Evolutionary conservation across 192 early-diverging fungal species (phyloP).

Genomic region (Coemansia sp.): DNA sequence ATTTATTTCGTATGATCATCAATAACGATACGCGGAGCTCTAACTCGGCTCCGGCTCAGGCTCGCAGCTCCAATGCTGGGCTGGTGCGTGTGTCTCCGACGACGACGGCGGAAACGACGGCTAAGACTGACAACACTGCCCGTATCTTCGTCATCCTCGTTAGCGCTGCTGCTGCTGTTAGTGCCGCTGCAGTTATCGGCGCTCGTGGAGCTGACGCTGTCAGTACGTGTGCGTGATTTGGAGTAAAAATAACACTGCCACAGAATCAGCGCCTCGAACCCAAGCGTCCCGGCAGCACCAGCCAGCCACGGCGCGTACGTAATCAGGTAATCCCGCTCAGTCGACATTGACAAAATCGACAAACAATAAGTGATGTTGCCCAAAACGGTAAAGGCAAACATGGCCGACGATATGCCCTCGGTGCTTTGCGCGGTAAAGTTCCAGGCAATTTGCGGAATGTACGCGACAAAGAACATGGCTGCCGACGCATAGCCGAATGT

Average conservation of each 20-base stretch:
- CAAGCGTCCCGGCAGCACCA: slow-evolving; percentile 48
- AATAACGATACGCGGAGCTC: background rate
- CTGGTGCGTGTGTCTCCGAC: slow-evolving; percentile 16
- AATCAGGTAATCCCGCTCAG: slow-evolving; percentile 37
- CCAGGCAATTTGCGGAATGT: slow-evolving; percentile 82
- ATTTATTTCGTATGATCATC: background rate
- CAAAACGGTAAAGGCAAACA: slow-evolving; percentile 82
- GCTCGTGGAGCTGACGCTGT: slow-evolving; percentile 1
- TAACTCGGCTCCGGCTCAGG: slow-evolving; percentile 9
- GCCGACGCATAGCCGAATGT: slow-evolving; percentile 75
- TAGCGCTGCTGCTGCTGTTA: slow-evolving; percentile 7
- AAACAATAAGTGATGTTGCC: slow-evolving; percentile 66
- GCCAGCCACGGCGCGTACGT: slow-evolving; percentile 50
- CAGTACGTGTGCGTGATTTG: background rate
- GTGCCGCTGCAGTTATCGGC: slow-evolving; percentile 1
- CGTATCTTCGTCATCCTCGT: slow-evolving; percentile 10
- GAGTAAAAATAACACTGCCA: slow-evolving; percentile 53
- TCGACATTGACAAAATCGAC: slow-evolving; percentile 42
- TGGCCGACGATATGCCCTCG: slow-evolving; percentile 76
- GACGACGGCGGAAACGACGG: slow-evolving; percentile 17
- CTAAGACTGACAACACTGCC: slow-evolving; percentile 20
- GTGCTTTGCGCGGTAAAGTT: slow-evolving; percentile 70
- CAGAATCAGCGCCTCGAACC: slow-evolving; percentile 41
- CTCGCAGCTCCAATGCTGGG: slow-evolving; percentile 5
- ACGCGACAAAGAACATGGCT: slow-evolving; percentile 65